Evolutionary conservation across 1,284 basidiomycete species (phyloP), one percentile per base, ranked within the genome.

Genomic region (Puccinia hordei): DNA sequence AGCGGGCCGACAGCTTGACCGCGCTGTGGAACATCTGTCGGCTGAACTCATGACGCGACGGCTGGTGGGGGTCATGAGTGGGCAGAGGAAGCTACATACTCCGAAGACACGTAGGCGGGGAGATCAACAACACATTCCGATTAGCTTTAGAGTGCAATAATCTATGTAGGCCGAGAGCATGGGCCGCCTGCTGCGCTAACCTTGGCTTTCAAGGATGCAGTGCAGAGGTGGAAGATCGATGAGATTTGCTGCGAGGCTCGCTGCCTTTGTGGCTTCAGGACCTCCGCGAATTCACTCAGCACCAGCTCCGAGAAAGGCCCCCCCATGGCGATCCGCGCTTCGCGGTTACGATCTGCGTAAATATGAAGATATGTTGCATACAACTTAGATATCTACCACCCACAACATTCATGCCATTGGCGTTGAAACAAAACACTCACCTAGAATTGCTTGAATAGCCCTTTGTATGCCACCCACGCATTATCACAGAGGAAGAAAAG

Each of bases 41-140:
- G 19, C n/a, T 55, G 46, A 73, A 78, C 24, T 78, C 66, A 19
- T 51, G 35, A 41, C 19, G 59, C n/a, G 53, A 46, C 57, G 30
- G n/a, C 33, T 27, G 49, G 30, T n/a, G 27, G 38, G 66, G 33
- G 15, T 69, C 49, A 15, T 3, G 33, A 27, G 44, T 66, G 13
- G 74, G 74, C 35, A 76, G 17, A 9, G 74, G 74, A 55, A 76
- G 65, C 76, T 78, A n/a, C n/a, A n/a, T n/a, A 74, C 61, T 65
- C 55, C 24, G 27, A 22, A 27, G 44, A 49, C 44, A n/a, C 46
- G 24, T 51, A 24, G 13, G 38, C 17, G 12, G 13, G 27, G 33
- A 46, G 41, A 35, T 19, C 61, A 12, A 51, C 17, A 51, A 44
- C 33, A 33, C 6, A 41, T 13, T 35, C 1, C 30, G 10, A 44